These are phyloP conservation scores for Naematelia encephala DNA, from an alignment of 768 basidiomycete species.

Conservation along the genomic window DNA sequence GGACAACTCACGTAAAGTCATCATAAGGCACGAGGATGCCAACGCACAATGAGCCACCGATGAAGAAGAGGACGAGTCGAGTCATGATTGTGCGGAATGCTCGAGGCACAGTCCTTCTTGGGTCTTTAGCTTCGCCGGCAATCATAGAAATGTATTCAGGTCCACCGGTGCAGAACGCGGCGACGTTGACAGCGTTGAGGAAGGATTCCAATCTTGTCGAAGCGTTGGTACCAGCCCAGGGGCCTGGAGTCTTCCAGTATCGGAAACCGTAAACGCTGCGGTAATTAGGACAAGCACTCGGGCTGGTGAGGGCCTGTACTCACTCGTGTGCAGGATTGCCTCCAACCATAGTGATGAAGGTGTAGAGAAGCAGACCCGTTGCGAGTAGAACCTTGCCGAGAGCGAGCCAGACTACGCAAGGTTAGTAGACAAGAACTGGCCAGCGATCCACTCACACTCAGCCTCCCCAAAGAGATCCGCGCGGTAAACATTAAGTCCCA, in stretches of 20 bases:
- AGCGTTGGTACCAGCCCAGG: conserved; percentile 9
- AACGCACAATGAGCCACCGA: conserved; percentile 20
- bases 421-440: too few relatives aligned
- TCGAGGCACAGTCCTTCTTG: conserved; percentile 12
- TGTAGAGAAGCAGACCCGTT: conserved; percentile 57
- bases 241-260: conserved; percentile 15
- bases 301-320: conserved; percentile 27
- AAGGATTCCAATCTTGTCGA: conserved; percentile 14
- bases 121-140: conserved; percentile 23
- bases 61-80: conserved; percentile 22
- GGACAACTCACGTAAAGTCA: too few relatives aligned
- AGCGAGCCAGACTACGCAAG: conserved; percentile 22
- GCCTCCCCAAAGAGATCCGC: conserved; percentile 23
- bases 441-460: conserved; percentile 24
- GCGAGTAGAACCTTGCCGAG: conserved; percentile 54
- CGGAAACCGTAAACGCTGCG: conserved; percentile 11
- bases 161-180: conserved; percentile 16
- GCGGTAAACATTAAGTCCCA: conserved; percentile 19
- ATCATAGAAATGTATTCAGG: conserved; percentile 25
- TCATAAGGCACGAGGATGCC: conserved; percentile 23
- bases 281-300: conserved; percentile 13
- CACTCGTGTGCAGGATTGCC: conserved; percentile 59
- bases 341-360: conserved; percentile 63
- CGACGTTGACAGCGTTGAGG: conserved; percentile 10
- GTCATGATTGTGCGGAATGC: conserved; percentile 12